A percentile compares a stretch with the other conserved stretches of the same genome.
Evolutionary conservation across 768 basidiomycete species (phyloP).

Genomic region (Rhodotorula graminis): DNA sequence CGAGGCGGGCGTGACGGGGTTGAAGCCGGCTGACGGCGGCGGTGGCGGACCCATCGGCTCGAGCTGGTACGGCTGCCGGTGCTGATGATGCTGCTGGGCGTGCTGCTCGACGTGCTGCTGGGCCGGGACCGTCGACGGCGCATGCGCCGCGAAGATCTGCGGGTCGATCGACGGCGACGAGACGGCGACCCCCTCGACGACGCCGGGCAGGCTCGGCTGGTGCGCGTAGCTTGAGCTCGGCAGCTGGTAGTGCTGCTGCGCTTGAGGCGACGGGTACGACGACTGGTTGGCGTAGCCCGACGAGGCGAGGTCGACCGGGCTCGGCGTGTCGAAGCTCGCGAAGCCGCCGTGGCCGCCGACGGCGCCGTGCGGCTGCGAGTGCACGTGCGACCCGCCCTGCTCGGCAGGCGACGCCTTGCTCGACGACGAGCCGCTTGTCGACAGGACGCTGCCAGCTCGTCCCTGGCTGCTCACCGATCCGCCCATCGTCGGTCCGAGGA

Average conservation of each 20-base stretch:
- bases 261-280: not conserved
- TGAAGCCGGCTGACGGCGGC: constrained; percentile 7
- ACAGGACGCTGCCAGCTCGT: constrained; percentile 1
- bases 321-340: constrained; percentile 27
- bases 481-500: constrained; percentile 2
- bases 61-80: constrained; percentile 6
- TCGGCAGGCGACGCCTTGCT: constrained; percentile 4
- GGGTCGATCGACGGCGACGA: not conserved
- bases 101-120: not conserved
- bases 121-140: not conserved
- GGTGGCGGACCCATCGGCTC: constrained; percentile 38
- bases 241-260: not conserved
- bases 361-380: not conserved
- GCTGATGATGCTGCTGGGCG: not conserved
- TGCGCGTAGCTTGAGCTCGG: not conserved
- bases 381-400: too few relatives aligned
- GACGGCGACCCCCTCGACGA: not conserved
- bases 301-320: constrained; percentile 31
- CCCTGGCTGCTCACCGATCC: not conserved
- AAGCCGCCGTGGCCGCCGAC: not conserved
- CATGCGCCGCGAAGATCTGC: not conserved
- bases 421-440: not conserved
- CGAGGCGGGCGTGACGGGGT: constrained; percentile 81
- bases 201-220: not conserved
- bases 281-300: not conserved